phyloP scores from a whole-genome alignment of 495 filamentous ascomycete genomes.

The Xylaria curta region DNA sequence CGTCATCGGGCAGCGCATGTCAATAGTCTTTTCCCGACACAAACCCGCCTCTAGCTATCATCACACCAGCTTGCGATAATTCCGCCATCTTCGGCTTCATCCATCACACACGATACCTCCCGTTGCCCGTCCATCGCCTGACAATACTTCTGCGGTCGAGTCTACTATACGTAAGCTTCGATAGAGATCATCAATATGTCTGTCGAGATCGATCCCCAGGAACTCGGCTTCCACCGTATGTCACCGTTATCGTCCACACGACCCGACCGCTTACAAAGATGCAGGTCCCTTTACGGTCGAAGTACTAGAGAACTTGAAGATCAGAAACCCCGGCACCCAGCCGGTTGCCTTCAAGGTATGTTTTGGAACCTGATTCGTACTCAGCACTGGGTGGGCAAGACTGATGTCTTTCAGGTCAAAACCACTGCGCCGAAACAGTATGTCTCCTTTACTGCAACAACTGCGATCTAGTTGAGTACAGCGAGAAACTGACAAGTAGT shows the following conservation, averaged over 20 bases:
- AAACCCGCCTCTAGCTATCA: neutral
- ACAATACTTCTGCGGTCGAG: neutral
- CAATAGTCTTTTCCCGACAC: neutral
- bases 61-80: slow-evolving; percentile 22
- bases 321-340: slow-evolving; percentile 78
- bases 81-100: neutral
- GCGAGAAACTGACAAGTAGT: slow-evolving; percentile 33
- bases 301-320: slow-evolving; percentile 81
- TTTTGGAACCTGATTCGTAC: slow-evolving; percentile 16
- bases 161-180: slow-evolving; percentile 16
- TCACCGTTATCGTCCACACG: slow-evolving; percentile 29
- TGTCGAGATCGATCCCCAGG: slow-evolving; percentile 86
- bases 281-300: slow-evolving; percentile 92
- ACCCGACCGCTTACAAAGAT: slow-evolving; percentile 34
- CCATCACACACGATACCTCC: neutral
- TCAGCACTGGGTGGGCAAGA: slow-evolving; percentile 19
- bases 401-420: slow-evolving; percentile 74
- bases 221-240: slow-evolving; percentile 93
- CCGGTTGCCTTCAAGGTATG: slow-evolving; percentile 95
- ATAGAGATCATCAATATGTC: slow-evolving; percentile 69
- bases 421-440: slow-evolving; percentile 99
- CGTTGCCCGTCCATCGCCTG: neutral
- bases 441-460: slow-evolving; percentile 39
- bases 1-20: neutral
- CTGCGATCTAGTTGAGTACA: slow-evolving; percentile 13